These are phyloP conservation scores for Chalara sp. DNA, from an alignment of 2,329 filamentous ascomycete species.

Conservation along the genomic window DNA sequence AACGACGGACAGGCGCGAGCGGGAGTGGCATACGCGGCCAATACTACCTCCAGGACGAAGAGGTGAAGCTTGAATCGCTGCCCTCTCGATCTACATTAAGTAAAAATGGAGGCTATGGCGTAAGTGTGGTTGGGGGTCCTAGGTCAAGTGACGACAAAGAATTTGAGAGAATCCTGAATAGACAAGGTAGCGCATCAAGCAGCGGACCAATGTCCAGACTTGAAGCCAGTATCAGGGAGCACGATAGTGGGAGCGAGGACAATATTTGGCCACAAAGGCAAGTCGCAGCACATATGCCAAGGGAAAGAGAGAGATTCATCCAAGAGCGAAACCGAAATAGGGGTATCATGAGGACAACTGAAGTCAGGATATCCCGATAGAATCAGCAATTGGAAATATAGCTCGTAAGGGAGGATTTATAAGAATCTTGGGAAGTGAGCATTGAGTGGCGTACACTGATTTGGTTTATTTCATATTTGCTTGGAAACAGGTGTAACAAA, in stretches of 20 bases:
- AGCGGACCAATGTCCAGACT: conserved; percentile 12
- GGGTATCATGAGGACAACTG: too few relatives aligned
- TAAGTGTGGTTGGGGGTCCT: conserved; percentile 2
- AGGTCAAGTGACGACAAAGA: neutral
- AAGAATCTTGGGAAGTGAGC: too few relatives aligned
- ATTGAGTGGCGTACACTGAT: too few relatives aligned
- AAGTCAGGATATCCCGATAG: too few relatives aligned
- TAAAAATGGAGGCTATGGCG: conserved; percentile 5
- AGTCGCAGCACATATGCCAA: neutral
- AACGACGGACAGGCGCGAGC: neutral
- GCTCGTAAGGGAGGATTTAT: too few relatives aligned
- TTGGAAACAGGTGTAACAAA: too few relatives aligned
- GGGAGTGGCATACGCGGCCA: neutral
- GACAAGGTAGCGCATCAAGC: conserved; percentile 3
- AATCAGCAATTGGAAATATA: too few relatives aligned
- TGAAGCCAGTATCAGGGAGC: conserved; percentile 10
- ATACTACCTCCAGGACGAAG: conserved; percentile 9
- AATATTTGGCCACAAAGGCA: conserved; percentile 2
- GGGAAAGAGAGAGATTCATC: neutral
- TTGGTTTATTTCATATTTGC: too few relatives aligned
- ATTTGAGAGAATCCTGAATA: conserved; percentile 3
- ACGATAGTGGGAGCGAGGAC: conserved; percentile 11
- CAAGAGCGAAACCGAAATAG: too few relatives aligned
- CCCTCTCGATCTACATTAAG: conserved; percentile 3
- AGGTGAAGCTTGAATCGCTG: conserved; percentile 9